Evolutionary conservation across 331 rosid genomes (phyloP).

Genomic region (Quercus tomentella): DNA sequence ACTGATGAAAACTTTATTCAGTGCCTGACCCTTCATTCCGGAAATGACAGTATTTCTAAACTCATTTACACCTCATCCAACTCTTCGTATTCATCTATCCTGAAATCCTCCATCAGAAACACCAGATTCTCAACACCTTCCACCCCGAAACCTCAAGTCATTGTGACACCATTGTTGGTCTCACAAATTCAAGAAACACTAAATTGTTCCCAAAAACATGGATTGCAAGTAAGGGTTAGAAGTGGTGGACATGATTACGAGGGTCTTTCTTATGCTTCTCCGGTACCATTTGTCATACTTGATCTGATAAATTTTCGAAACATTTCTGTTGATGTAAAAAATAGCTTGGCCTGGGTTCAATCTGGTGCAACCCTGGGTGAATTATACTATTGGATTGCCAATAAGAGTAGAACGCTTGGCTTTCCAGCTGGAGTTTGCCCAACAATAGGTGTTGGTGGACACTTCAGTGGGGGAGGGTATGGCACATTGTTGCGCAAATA

Average conservation of each 20-base stretch:
- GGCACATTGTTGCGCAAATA: slow-evolving; percentile 46
- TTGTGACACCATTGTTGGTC: too few relatives aligned
- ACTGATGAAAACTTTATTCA: too few relatives aligned
- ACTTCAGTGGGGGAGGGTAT: slow-evolving; percentile 48
- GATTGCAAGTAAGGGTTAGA: slow-evolving; percentile 33
- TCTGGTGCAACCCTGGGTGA: slow-evolving; percentile 46
- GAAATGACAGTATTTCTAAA: too few relatives aligned
- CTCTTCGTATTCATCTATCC: too few relatives aligned
- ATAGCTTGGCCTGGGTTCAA: slow-evolving; percentile 43
- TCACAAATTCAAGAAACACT: slow-evolving; percentile 31
- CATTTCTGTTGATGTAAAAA: too few relatives aligned
- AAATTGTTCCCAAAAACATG: slow-evolving; percentile 33
- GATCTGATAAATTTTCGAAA: too few relatives aligned
- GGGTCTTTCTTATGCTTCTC: slow-evolving; percentile 22
- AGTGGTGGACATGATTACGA: slow-evolving; percentile 61
- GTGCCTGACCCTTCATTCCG: too few relatives aligned
- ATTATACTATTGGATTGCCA: slow-evolving; percentile 34
- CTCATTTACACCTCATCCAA: too few relatives aligned
- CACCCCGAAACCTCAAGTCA: too few relatives aligned
- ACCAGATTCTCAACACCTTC: too few relatives aligned
- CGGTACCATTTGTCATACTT: too few relatives aligned
- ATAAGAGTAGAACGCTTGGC: slow-evolving; percentile 29
- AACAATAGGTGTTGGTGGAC: slow-evolving; percentile 44
- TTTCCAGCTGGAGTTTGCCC: slow-evolving; percentile 39
- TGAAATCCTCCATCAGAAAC: too few relatives aligned